These are phyloP conservation scores for Wickerhamiella qilinensis DNA, from an alignment of 805 yeast genomes.

Conservation along the genomic window DNA sequence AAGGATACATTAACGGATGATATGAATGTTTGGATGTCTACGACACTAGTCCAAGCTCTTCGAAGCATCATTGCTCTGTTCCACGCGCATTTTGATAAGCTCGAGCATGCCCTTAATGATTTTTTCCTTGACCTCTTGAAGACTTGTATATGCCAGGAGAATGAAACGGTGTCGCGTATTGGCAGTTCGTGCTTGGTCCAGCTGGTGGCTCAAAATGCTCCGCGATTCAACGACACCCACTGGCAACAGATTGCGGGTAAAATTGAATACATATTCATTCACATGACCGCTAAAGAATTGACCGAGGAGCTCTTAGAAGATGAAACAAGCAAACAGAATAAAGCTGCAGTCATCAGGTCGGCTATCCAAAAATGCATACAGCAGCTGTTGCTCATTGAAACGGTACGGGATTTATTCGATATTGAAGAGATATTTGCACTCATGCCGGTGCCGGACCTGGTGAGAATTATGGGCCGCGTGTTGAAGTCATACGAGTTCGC, in stretches of 20 bases:
- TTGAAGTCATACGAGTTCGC: constrained; percentile 68
- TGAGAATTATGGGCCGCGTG: constrained; percentile 43
- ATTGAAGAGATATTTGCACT: constrained; percentile 40
- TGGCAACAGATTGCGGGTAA: constrained; percentile 61
- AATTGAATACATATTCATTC: constrained; percentile 52
- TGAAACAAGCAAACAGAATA: constrained; percentile 18
- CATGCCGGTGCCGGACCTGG: constrained; percentile 51
- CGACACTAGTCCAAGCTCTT: constrained; percentile 90
- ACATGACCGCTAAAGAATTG: constrained; percentile 76
- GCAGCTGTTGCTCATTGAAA: constrained; percentile 77
- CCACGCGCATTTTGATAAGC: constrained; percentile 62
- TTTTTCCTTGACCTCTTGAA: constrained; percentile 63
- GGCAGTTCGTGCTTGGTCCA: constrained; percentile 82
- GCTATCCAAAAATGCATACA: constrained; percentile 86
- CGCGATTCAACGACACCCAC: constrained; percentile 44
- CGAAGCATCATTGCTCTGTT: constrained; percentile 74
- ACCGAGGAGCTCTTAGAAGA: constrained; percentile 24
- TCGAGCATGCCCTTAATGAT: constrained; percentile 60
- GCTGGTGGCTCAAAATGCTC: constrained; percentile 58
- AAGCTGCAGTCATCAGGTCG: constrained; percentile 39
- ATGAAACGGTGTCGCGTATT: constrained; percentile 89
- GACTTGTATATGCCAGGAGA: constrained; percentile 89
- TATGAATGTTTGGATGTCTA: constrained; percentile 87
- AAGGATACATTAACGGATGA: constrained; percentile 59
- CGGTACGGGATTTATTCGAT: constrained; percentile 65